Evolutionary conservation across 495 filamentous ascomycete species (phyloP).

Genomic region (Lepraria neglecta): DNA sequence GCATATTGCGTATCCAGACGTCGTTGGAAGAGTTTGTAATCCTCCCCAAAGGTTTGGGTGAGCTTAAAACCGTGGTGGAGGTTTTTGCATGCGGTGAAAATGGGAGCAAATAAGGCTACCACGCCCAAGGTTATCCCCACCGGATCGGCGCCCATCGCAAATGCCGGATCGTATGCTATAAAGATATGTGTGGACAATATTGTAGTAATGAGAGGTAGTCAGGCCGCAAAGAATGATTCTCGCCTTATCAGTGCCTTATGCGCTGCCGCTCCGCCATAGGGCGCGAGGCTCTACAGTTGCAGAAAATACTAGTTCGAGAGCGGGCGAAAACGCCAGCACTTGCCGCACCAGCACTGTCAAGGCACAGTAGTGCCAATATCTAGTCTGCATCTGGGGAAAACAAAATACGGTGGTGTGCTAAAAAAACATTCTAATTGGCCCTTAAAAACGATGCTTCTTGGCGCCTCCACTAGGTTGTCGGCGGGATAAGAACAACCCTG

Average conservation of each 20-base stretch:
- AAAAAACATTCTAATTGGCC: not conserved
- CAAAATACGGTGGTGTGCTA: too few species aligned
- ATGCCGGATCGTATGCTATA: not conserved
- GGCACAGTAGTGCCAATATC: too few species aligned
- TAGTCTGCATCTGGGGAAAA: too few species aligned
- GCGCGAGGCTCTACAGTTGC: not conserved
- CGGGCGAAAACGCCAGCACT: too few species aligned
- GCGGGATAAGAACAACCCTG: too few species aligned
- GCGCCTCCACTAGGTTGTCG: not conserved
- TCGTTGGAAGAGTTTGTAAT: not conserved
- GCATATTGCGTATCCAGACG: not conserved
- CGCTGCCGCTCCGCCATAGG: not conserved
- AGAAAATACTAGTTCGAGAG: not conserved
- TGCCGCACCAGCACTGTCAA: too few species aligned
- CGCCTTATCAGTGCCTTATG: too few species aligned
- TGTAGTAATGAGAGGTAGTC: too few species aligned
- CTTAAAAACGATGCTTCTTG: not conserved
- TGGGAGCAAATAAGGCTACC: not conserved
- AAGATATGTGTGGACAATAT: too few species aligned
- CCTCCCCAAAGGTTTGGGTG: not conserved
- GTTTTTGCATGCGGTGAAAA: not conserved
- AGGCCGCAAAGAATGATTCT: too few species aligned
- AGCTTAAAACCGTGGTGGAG: not conserved
- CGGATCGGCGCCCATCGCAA: not conserved
- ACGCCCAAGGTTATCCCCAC: not conserved